Base-by-base conservation (phyloP, 2,329 filamentous ascomycete genomes). In the Fusarium sp. region DNA sequence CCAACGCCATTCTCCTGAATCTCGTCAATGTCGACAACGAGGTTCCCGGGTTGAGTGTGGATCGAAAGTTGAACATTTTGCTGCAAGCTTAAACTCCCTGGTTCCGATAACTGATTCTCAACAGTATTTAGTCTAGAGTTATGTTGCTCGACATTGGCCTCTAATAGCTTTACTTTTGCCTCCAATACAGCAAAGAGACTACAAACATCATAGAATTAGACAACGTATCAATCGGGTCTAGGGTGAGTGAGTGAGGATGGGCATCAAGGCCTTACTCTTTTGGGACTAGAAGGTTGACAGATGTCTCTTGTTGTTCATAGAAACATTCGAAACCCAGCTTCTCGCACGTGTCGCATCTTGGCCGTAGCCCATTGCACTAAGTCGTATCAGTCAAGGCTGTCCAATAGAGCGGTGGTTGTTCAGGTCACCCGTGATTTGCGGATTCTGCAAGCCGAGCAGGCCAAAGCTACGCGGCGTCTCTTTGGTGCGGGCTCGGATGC, bases 261-360 rank as follows among this genome's bases (percentile, higher is more conserved):
- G n/a, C n/a, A n/a, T n/a, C n/a, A n/a, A n/a, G n/a, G n/a, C n/a
- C n/a, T n/a, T 50, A 59, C 56, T 59, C 56, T 4, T 59, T 59
- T 20, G 53, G 56, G 20, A 59, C 36, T 5, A 59, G 8, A 11
- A 59, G 42, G 19, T 59, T 59, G 10, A 43, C 53, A 7, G 56
- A 58, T 0, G 53, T 36, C 6, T 59, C 56, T 0, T 59, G 53
- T 5, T 59, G 56, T 20, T 59, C 56, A 8, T 59, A 59, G 0
- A 32, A 12, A 36, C 56, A 59, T 15, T 59, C 56, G 2, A 59
- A 59, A 0, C 56, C 56, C 2, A 59, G 53, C 11, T 59, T 59
- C 5, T 58, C 53, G 6, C 56, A 59, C 2, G 34, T 58, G 17
- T 59, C 56, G 7, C 56, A 59, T 49, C 28, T 42, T 12, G 56